Percentiles rank a stretch among this genome's conserved stretches.
Evolutionary conservation across 371 early-diverging fungal genomes (phyloP).

Genomic region (Thermomucor indicae-seudaticae): DNA sequence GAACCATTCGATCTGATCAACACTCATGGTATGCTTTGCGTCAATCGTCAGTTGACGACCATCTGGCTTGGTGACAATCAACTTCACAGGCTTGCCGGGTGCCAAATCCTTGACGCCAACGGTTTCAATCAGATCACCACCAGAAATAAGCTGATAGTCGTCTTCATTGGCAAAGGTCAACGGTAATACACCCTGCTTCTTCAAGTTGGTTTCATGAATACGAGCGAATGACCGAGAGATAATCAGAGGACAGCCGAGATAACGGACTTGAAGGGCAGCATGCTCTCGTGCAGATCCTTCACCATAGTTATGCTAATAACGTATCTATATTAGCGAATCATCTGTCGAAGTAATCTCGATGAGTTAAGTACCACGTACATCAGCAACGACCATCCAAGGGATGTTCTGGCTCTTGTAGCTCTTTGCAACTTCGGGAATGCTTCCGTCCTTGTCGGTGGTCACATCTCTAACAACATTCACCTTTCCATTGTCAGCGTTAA

Average conservation of each 20-base stretch:
- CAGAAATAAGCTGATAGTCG: slow-evolving; percentile 78
- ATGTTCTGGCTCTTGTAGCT: slow-evolving; percentile 78
- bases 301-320: slow-evolving; percentile 87
- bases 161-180: slow-evolving; percentile 81
- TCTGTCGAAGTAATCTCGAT: too few relatives aligned
- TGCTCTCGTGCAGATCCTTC: slow-evolving; percentile 98
- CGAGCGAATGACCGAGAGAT: slow-evolving; percentile 93
- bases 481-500: slow-evolving; percentile 87
- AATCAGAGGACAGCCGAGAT: slow-evolving; percentile 87
- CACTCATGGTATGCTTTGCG: slow-evolving; percentile 88
- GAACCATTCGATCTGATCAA: slow-evolving; percentile 93
- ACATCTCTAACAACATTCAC: slow-evolving; percentile 80
- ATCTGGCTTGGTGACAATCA: slow-evolving; percentile 47
- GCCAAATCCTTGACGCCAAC: slow-evolving; percentile 68
- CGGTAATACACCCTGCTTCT: slow-evolving; percentile 97
- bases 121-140: slow-evolving; percentile 78
- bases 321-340: neutral
- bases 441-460: slow-evolving; percentile 63
- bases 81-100: slow-evolving; percentile 57
- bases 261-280: slow-evolving; percentile 92
- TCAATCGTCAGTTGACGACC: slow-evolving; percentile 58
- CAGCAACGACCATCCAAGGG: slow-evolving; percentile 91
- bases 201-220: slow-evolving; percentile 98
- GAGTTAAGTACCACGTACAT: slow-evolving; percentile 43
- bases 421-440: slow-evolving; percentile 89